Percentiles rank a stretch among this genome's conserved stretches.
Conservation (phyloP, 306 rosid species). For the Lathyrus aphaca region DNA sequence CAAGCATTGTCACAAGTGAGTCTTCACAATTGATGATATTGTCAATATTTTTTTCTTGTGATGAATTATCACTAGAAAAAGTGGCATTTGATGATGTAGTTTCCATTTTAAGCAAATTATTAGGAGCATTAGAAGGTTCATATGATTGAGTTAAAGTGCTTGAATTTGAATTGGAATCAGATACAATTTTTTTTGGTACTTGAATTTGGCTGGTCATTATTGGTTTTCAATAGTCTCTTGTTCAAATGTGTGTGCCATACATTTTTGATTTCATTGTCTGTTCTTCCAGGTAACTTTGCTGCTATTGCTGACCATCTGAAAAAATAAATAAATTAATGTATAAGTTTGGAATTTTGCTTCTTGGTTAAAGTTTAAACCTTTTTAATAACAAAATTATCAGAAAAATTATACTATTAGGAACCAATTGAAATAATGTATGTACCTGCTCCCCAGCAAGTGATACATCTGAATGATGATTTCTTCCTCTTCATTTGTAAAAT, state of each 20-base stretch:
- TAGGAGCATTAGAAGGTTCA: conserved; percentile 27
- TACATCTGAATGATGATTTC: conserved; percentile 65
- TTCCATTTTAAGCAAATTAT: conserved; percentile 27
- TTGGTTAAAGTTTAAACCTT: too few species aligned
- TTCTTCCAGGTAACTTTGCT: conserved; percentile 73
- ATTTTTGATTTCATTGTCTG: conserved; percentile 85
- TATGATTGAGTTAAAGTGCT: conserved; percentile 40
- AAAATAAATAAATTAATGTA: neutral
- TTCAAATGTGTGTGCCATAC: conserved; percentile 94
- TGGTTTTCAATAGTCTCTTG: conserved; percentile 50
- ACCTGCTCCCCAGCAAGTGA: conserved; percentile 78
- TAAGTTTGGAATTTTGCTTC: too few species aligned
- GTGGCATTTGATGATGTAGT: conserved; percentile 35
- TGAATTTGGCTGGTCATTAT: conserved; percentile 17
- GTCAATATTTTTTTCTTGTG: conserved; percentile 11
- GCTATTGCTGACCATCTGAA: conserved; percentile 92
- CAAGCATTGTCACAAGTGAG: conserved; percentile 28
- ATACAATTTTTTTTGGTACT: conserved; percentile 11
- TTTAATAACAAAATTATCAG: too few species aligned
- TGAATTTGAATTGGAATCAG: conserved; percentile 34
- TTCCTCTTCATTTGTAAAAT: conserved; percentile 74
- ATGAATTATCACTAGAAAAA: conserved; percentile 51
- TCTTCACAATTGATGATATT: conserved; percentile 25
- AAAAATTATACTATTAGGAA: too few species aligned
- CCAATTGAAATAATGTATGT: too few species aligned